Conservation (phyloP, 495 filamentous ascomycete species). For the Annulohypoxylon moriforme region DNA sequence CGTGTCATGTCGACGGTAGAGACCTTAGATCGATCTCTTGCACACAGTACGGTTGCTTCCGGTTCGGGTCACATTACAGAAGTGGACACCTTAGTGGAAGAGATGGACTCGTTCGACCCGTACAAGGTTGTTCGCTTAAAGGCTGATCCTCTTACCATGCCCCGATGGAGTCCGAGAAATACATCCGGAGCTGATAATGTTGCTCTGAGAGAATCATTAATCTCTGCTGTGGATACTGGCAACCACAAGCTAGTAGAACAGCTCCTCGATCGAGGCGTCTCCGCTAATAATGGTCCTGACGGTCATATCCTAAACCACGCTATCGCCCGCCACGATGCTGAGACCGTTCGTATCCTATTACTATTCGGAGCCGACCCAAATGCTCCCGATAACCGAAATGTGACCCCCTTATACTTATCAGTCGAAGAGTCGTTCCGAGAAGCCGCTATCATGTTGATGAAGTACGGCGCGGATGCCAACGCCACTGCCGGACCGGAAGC, state of each 20-base stretch:
- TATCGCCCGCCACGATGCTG: slow-evolving; percentile 56
- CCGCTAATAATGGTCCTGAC: slow-evolving; percentile 55
- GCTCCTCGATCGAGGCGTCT: slow-evolving; percentile 62
- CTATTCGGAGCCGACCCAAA: slow-evolving; percentile 63
- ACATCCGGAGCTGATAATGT: slow-evolving; percentile 47
- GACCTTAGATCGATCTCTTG: slow-evolving; percentile 28
- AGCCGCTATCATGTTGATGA: slow-evolving; percentile 59
- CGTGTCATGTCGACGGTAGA: slow-evolving; percentile 32
- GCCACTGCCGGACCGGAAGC: slow-evolving; percentile 51
- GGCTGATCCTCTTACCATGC: slow-evolving; percentile 49
- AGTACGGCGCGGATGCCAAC: slow-evolving; percentile 65
- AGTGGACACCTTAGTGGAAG: slow-evolving; percentile 46
- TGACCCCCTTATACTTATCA: slow-evolving; percentile 56
- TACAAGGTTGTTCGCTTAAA: slow-evolving; percentile 50
- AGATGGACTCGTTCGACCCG: slow-evolving; percentile 47
- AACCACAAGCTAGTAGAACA: slow-evolving; percentile 63
- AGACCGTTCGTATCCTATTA: slow-evolving; percentile 60
- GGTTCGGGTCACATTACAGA: slow-evolving; percentile 40
- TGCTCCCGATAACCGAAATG: slow-evolving; percentile 51
- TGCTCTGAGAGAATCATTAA: slow-evolving; percentile 46
- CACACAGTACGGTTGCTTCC: slow-evolving; percentile 31
- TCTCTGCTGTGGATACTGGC: slow-evolving; percentile 53
- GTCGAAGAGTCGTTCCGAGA: slow-evolving; percentile 59
- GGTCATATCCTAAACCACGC: slow-evolving; percentile 57
- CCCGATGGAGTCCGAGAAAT: slow-evolving; percentile 55